A percentile compares a stretch with the other conserved stretches of the same genome.
phyloP scores from a whole-genome alignment of 2,329 filamentous ascomycete species.

The Calonectria crousiana region DNA sequence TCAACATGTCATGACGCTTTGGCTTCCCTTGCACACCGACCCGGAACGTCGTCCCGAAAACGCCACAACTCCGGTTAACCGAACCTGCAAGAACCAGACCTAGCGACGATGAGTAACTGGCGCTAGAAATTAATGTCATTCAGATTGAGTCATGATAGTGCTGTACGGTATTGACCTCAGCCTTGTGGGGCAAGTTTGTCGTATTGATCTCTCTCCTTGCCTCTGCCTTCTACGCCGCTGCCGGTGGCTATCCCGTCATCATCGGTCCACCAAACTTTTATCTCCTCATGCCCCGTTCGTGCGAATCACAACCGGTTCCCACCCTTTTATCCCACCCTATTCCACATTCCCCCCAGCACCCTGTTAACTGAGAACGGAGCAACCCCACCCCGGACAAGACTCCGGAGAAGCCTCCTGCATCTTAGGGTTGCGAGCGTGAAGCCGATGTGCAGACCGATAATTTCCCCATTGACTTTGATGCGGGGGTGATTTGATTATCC shows the following conservation, averaged over 20 bases:
- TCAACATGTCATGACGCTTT: background rate
- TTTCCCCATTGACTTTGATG: background rate
- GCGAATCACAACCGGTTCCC: constrained; percentile 12
- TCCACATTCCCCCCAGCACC: background rate
- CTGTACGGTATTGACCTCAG: background rate
- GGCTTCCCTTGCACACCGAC: background rate
- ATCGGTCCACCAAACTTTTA: constrained; percentile 11
- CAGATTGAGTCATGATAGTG: background rate
- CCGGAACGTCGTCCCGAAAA: constrained; percentile 22
- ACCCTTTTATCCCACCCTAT: background rate
- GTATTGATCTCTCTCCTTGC: background rate
- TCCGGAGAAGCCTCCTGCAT: background rate
- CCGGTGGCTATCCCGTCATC: constrained; percentile 3
- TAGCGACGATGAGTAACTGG: background rate
- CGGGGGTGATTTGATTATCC: background rate
- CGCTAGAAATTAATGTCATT: background rate
- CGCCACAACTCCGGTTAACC: constrained; percentile 27
- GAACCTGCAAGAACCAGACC: background rate
- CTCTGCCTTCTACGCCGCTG: background rate
- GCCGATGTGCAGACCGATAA: background rate
- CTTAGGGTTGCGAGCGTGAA: background rate
- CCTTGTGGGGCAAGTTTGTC: background rate
- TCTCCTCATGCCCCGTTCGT: background rate
- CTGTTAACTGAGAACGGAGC: constrained; percentile 4
- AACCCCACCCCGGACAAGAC: constrained; percentile 2